Evolutionary conservation across 208 protist species (phyloP), one percentile per base, ranked within the genome.

Genomic region (Leishmania aethiopica): DNA sequence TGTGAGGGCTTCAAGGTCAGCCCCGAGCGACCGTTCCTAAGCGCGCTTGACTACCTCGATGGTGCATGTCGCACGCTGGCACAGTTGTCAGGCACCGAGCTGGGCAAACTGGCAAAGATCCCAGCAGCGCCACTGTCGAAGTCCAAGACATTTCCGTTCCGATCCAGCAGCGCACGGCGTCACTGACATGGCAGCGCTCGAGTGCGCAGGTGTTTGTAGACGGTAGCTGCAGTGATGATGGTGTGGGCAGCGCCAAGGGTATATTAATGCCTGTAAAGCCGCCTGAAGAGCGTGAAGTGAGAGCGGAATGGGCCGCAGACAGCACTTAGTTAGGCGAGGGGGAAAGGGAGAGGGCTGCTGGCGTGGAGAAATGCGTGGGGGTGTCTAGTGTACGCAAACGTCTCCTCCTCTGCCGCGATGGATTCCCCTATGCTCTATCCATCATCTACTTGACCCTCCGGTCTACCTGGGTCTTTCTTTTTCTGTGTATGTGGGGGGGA

Each of bases 11-110:
- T 66, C 47, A 49, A 70, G 45, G 84, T 77, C 40, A 78, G 66
- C 66, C 40, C 74, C 57, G 82, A 86, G 5, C 81, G 83, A 69
- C 78, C 62, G 67, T 92, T 87, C 79, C 57, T 77, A 49, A 79
- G 62, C 8, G 89, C 89, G 15, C 72, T 92, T 51, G 86, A 90
- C 78, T 87, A 83, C 81, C 81, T 92, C 77, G 86, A 92, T 55
- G 86, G 90, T 35, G 79, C 82, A 35, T 92, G 89, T 70, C 82
- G 84, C 57, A 79, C 64, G 28, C 81, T 89, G 15, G 53, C 82
- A 1, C 80, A 86, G 72, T 8, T 79, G 53, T 82, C 62, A 17
- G 85, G 86, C 45, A 62, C 45, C 5, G 80, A 73, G 42, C 37
- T 86, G 37, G 77, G 87, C 13, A 81, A 85, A 42, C 69, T 86